phyloP scores from a whole-genome alignment of 2,329 filamentous ascomycete species.

The Rhinocladiella mackenziei region DNA sequence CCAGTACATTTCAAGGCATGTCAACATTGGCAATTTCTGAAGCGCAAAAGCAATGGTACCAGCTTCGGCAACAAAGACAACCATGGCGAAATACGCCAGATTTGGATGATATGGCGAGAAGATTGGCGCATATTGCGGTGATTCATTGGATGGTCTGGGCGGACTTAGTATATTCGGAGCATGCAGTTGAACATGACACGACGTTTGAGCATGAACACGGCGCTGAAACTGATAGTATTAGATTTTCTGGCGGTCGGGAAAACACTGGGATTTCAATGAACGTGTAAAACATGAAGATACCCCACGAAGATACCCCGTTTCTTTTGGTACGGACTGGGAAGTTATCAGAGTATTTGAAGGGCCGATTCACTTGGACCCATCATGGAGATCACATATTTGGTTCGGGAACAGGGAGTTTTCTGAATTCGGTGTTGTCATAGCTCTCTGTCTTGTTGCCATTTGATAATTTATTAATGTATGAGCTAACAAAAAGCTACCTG shows the following conservation, averaged over 20 bases:
- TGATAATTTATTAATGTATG: background rate
- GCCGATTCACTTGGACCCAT: too few relatives aligned
- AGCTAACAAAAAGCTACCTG: too few relatives aligned
- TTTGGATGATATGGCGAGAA: slow-evolving; percentile 58
- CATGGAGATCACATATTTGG: too few relatives aligned
- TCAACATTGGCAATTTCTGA: slow-evolving; percentile 44
- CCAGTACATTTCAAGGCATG: slow-evolving; percentile 40
- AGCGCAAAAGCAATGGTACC: slow-evolving; percentile 36
- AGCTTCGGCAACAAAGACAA: slow-evolving; percentile 18
- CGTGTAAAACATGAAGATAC: too few relatives aligned
- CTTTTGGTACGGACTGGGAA: too few relatives aligned
- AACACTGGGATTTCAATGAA: too few relatives aligned
- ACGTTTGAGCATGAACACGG: background rate
- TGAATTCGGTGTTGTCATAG: background rate
- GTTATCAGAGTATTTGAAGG: too few relatives aligned
- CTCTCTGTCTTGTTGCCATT: background rate
- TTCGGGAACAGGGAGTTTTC: too few relatives aligned
- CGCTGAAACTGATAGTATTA: background rate
- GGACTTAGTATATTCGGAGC: slow-evolving; percentile 60
- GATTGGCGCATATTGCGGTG: slow-evolving; percentile 76
- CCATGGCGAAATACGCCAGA: slow-evolving; percentile 31
- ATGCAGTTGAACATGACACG: background rate
- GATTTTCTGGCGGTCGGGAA: background rate
- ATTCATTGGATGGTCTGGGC: slow-evolving; percentile 90
- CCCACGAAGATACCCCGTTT: too few relatives aligned